A percentile compares a stretch with the other conserved stretches of the same genome.
These are phyloP conservation scores for Gastrodia elata DNA, from an alignment of 106 monocot species.

Conservation along the genomic window DNA sequence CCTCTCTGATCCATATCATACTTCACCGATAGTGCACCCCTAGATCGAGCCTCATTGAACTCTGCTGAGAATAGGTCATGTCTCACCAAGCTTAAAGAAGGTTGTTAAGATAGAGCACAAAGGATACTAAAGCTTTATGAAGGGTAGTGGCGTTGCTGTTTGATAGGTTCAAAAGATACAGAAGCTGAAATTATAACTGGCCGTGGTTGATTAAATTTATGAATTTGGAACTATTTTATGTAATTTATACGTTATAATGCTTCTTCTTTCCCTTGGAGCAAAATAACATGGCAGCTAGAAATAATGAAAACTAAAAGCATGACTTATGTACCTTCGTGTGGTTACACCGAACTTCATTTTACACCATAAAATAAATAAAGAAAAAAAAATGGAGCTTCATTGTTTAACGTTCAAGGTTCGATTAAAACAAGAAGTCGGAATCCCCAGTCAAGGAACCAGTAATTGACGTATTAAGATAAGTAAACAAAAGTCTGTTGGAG, in stretches of 20 bases:
- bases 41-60: no score
- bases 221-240: background rate
- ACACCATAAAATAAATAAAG: background rate
- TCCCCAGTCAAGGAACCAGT: background rate
- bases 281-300: background rate
- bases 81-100: no score
- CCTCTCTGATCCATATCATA: no score
- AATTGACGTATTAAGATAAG: background rate
- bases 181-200: background rate
- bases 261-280: background rate
- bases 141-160: no score
- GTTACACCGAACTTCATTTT: background rate
- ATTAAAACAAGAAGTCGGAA: background rate
- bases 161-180: background rate
- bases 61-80: no score
- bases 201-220: background rate
- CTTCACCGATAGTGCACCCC: no score
- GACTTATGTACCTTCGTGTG: background rate
- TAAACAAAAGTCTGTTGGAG: background rate
- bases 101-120: no score
- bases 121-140: no score
- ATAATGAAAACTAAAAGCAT: background rate
- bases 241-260: background rate
- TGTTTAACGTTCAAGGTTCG: background rate
- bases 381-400: background rate